Evolutionary conservation across 768 basidiomycete genomes (phyloP), one percentile per base, ranked within the genome.

Genomic region (Leccinum broughii): DNA sequence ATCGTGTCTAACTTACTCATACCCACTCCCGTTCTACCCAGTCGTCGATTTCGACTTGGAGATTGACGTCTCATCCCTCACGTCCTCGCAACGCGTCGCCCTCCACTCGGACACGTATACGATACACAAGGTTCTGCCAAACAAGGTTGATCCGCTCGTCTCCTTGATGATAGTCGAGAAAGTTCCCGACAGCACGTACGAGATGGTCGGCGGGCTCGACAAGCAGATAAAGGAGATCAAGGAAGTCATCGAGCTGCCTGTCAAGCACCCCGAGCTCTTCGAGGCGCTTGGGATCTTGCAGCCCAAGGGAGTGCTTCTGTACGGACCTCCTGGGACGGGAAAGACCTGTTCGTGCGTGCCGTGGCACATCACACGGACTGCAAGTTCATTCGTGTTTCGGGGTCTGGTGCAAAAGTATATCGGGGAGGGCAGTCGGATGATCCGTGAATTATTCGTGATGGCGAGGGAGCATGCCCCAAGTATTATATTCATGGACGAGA

Each of bases 161-260:
- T 97, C 95, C 20, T 85, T 98, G 64, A 98, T 98, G 97, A 98
- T 98, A 95, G 96, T 98, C 11, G 96, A 99, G 78, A 99, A 99
- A 75, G 96, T 98, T 0, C 96, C 96, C 0, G 96, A 98, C 75
- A 94, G 92, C 76, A 98, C 97, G 32, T 99, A 99, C 77, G 97
- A 98, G 77, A 98, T 98, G 95, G 96, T 99, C 62, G 97, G 97
- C 22, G 96, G 96, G 66, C 84, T 98, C 60, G 97, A 98, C 81
- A 93, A 97, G 77, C 90, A 95, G 65, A 95, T 96, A 70, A 97
- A 97, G 79, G 95, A 98, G 71, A 96, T 98, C 77, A 97, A 98
- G 77, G 96, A 98, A 76, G 96, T 98, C 72, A 98, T 98, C 76
- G 95, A 98, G 75, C 78, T 97, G 26, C 95, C 96, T 39, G 94